Conservation (phyloP, 1,284 basidiomycete genomes). For the Tausonia pullulans region DNA sequence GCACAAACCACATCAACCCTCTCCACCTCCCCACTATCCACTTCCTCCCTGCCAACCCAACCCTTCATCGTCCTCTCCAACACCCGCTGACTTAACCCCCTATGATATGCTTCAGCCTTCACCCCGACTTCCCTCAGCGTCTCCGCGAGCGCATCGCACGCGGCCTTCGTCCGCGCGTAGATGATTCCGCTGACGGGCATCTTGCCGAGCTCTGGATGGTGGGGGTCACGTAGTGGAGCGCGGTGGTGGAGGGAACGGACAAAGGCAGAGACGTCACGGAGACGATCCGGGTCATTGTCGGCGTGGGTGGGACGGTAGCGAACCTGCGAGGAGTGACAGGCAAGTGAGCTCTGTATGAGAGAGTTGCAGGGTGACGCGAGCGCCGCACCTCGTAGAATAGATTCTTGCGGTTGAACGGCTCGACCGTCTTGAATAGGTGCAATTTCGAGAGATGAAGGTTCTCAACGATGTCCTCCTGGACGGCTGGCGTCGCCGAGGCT, state of each 20-base stretch:
- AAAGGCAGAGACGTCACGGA: conserved; percentile 51
- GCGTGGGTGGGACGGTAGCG: conserved; percentile 37
- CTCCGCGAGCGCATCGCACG: conserved; percentile 55
- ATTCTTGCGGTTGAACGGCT: conserved; percentile 69
- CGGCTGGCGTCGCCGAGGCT: conserved; percentile 41
- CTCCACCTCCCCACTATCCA: conserved; percentile 1
- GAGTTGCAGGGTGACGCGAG: conserved; percentile 56
- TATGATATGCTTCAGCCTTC: conserved; percentile 62
- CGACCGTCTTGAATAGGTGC: conserved; percentile 50
- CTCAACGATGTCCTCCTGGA: conserved; percentile 57
- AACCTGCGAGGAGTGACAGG: conserved; percentile 42
- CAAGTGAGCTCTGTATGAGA: not conserved
- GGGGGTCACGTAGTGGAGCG: conserved; percentile 5
- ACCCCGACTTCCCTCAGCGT: conserved; percentile 55
- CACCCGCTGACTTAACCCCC: conserved; percentile 43
- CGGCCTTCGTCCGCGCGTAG: conserved; percentile 57
- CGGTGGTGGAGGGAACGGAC: conserved; percentile 38
- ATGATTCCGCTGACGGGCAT: conserved; percentile 60
- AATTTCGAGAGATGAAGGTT: conserved; percentile 50
- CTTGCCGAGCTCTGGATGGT: conserved; percentile 16
- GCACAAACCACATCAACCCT: conserved; percentile 45
- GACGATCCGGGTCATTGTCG: conserved; percentile 48
- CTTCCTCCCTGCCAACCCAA: conserved; percentile 31
- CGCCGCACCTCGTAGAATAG: conserved; percentile 60
- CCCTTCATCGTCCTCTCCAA: conserved; percentile 48